A percentile compares a stretch with the other conserved stretches of the same genome.
These are phyloP conservation scores for Fusarium bactridioides DNA, from an alignment of 2,329 filamentous ascomycete species.

Conservation along the genomic window DNA sequence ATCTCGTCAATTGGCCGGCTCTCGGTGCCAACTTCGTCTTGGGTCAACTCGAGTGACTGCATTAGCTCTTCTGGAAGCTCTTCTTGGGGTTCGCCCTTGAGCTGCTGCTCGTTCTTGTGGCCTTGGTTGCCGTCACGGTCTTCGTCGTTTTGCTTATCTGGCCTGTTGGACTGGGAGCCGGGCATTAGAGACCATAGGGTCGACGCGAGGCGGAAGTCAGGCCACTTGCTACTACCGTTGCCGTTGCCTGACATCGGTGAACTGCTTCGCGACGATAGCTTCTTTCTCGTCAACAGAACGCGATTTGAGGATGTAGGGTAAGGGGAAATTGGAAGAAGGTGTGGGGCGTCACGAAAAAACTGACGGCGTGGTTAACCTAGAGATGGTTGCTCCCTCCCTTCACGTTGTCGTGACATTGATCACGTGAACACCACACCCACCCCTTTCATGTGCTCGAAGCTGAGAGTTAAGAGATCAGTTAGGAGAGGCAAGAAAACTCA, in stretches of 20 bases:
- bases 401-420: conserved; percentile 20
- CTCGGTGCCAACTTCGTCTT: conserved; percentile 37
- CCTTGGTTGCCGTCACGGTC: conserved; percentile 28
- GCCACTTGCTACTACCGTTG: conserved; percentile 43
- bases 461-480: neutral
- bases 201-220: conserved; percentile 46
- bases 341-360: conserved; percentile 44
- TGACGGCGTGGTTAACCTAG: conserved; percentile 33
- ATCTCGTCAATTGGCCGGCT: conserved; percentile 37
- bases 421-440: conserved; percentile 26
- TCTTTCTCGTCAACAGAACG: conserved; percentile 18
- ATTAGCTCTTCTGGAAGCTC: conserved; percentile 25
- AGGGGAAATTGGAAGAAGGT: conserved; percentile 31
- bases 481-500: neutral
- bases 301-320: conserved; percentile 39
- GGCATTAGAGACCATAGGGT: conserved; percentile 41
- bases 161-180: conserved; percentile 40
- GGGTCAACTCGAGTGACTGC: conserved; percentile 17
- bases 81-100: conserved; percentile 23
- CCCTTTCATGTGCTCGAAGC: neutral
- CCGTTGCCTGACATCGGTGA: conserved; percentile 42
- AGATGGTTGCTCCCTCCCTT: neutral
- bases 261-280: conserved; percentile 28
- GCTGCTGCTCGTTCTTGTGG: conserved; percentile 28
- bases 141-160: conserved; percentile 34